These are phyloP conservation scores for Monsonia emarginata DNA, from an alignment of 441 rosid genomes.

Conservation along the genomic window DNA sequence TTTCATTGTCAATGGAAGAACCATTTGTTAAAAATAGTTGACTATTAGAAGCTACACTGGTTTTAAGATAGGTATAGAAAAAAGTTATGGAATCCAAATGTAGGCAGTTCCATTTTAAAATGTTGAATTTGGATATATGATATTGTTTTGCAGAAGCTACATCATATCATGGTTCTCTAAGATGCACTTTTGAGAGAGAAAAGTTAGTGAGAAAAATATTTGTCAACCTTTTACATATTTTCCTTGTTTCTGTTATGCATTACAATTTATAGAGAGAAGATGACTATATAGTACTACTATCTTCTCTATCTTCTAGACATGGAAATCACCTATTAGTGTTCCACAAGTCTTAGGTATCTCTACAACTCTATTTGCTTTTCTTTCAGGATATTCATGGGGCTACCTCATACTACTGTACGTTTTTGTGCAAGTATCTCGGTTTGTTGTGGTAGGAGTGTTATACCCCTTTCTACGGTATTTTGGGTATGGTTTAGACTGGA, in stretches of 20 bases:
- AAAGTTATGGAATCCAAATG: neutral
- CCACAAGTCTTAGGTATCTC: neutral
- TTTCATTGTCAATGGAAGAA: neutral
- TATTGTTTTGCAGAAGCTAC: neutral
- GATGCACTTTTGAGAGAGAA: neutral
- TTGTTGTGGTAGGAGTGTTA: conserved; percentile 52
- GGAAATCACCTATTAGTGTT: neutral
- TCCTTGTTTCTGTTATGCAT: neutral
- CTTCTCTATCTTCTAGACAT: neutral
- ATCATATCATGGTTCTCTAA: neutral
- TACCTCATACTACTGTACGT: conserved; percentile 62
- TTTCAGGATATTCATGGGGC: conserved; percentile 64
- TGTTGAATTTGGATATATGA: neutral
- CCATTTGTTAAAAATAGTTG: neutral
- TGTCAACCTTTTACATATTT: neutral
- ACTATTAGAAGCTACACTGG: neutral
- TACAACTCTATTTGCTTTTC: conserved; percentile 6
- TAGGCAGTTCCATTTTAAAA: neutral
- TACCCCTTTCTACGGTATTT: conserved; percentile 49
- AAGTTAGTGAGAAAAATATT: neutral
- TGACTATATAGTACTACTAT: neutral
- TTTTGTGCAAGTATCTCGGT: conserved; percentile 59
- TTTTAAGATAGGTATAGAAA: neutral
- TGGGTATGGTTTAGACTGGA: conserved; percentile 94
- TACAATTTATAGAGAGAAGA: neutral